These are phyloP conservation scores for Tolypocladium inflatum DNA, from an alignment of 2,329 filamentous ascomycete species.

Conservation along the genomic window DNA sequence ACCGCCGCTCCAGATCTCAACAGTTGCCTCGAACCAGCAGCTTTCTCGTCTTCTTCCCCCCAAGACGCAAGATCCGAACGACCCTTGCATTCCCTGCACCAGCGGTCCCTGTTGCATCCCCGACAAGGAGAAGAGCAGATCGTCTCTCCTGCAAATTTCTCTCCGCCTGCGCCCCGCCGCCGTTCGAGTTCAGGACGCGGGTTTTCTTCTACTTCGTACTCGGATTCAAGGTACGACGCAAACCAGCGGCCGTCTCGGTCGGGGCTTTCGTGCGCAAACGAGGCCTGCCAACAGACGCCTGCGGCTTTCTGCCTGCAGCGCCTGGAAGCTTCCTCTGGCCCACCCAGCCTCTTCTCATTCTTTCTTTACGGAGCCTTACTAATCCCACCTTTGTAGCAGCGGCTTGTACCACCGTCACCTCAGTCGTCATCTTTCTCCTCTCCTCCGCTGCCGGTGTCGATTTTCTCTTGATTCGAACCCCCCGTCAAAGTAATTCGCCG, in stretches of 20 bases:
- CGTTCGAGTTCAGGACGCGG: neutral
- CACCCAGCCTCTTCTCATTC: neutral
- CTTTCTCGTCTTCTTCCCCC: neutral
- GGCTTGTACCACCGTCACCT: neutral
- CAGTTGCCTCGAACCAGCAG: neutral
- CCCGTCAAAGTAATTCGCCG: constrained; percentile 2
- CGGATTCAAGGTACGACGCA: constrained; percentile 1
- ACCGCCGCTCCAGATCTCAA: constrained; percentile 5
- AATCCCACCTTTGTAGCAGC: neutral
- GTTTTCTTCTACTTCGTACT: neutral
- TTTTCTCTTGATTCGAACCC: constrained; percentile 3
- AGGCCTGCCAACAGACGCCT: neutral
- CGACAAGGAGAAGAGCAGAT: neutral
- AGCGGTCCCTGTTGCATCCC: neutral
- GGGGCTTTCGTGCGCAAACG: neutral
- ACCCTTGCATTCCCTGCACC: neutral
- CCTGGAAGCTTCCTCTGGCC: constrained; percentile 3
- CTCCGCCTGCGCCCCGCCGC: neutral
- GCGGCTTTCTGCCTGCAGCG: neutral
- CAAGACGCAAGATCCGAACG: neutral
- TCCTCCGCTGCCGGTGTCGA: constrained; percentile 3
- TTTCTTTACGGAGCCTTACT: neutral
- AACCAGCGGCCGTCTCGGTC: neutral
- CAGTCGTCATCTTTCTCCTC: neutral
- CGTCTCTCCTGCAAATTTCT: constrained; percentile 2